A percentile compares a stretch with the other conserved stretches of the same genome.
Conservation (phyloP, 768 basidiomycete genomes). For the Agrocybe pediades region DNA sequence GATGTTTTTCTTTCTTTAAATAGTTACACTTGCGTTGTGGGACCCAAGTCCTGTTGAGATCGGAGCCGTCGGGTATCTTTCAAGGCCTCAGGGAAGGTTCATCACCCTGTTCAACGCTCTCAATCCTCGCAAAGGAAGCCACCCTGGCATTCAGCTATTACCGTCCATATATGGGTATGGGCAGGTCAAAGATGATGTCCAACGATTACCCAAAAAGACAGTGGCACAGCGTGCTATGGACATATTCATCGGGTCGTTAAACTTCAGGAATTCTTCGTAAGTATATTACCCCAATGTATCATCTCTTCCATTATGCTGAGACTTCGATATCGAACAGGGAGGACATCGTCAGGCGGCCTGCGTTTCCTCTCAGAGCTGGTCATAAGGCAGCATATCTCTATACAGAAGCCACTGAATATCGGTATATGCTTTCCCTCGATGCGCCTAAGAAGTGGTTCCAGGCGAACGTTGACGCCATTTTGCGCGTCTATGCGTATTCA, state of each 20-base stretch:
- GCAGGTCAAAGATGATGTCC: constrained; percentile 45
- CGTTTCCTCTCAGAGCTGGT: constrained; percentile 62
- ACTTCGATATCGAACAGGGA: constrained; percentile 27
- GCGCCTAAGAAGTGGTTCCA: constrained; percentile 76
- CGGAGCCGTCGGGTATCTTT: constrained; percentile 81
- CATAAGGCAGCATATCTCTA: constrained; percentile 69
- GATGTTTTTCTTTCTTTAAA: constrained; percentile 3
- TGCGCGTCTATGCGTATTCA: constrained; percentile 51
- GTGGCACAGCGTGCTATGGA: constrained; percentile 51
- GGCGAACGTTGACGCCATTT: constrained; percentile 63
- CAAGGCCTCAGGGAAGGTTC: constrained; percentile 67
- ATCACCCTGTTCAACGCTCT: constrained; percentile 76
- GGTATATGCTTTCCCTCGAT: constrained; percentile 62
- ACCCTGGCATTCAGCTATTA: constrained; percentile 44
- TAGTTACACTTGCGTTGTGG: constrained; percentile 76
- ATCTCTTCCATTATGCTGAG: not conserved
- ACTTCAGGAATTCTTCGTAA: constrained; percentile 33
- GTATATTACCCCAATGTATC: constrained; percentile 16
- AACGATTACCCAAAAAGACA: constrained; percentile 59
- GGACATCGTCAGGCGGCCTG: constrained; percentile 52
- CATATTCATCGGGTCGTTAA: constrained; percentile 22
- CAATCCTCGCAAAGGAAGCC: constrained; percentile 46
- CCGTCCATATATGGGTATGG: constrained; percentile 71
- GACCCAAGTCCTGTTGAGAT: constrained; percentile 60
- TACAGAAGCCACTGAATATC: constrained; percentile 70